These are phyloP conservation scores for Paramecium tetraurelia DNA, from an alignment of 73 alveolate species.

Conservation along the genomic window DNA sequence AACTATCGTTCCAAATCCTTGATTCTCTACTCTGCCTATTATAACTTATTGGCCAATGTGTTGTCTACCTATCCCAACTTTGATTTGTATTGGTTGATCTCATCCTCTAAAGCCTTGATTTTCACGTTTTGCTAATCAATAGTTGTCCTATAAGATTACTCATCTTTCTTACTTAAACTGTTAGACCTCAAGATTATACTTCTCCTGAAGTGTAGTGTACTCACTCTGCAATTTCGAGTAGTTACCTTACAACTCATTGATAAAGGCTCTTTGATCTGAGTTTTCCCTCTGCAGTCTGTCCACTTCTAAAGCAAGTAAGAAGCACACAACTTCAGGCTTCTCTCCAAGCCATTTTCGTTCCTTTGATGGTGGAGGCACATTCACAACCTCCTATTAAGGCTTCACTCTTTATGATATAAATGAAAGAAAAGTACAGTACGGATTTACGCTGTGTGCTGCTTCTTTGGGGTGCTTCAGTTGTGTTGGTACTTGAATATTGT, in stretches of 20 bases:
- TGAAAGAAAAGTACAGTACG: not conserved
- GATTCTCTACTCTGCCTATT: slow-evolving; percentile 21
- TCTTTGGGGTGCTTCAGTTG: not conserved
- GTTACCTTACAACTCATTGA: not conserved
- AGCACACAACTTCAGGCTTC: slow-evolving; percentile 52
- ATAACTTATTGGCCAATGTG: not conserved
- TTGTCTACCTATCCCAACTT: slow-evolving; percentile 31
- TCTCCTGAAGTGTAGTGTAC: not conserved
- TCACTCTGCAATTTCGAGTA: not conserved
- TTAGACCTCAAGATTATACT: not conserved
- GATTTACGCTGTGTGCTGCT: not conserved
- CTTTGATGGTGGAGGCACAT: slow-evolving; percentile 13
- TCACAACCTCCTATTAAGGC: not conserved
- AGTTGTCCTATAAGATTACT: not conserved
- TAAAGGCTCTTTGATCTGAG: not conserved
- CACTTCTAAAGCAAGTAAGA: slow-evolving; percentile 21
- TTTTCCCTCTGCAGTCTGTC: not conserved
- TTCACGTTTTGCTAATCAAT: not conserved
- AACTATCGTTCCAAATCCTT: slow-evolving; percentile 11
- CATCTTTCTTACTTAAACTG: not conserved
- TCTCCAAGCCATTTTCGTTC: slow-evolving; percentile 52
- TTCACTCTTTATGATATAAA: not conserved
- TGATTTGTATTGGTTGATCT: slow-evolving; percentile 1
- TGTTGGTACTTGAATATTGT: not conserved
- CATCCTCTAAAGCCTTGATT: not conserved